These are phyloP conservation scores for Anastatica hierochuntica DNA, from an alignment of 345 rosid genomes.

Conservation along the genomic window DNA sequence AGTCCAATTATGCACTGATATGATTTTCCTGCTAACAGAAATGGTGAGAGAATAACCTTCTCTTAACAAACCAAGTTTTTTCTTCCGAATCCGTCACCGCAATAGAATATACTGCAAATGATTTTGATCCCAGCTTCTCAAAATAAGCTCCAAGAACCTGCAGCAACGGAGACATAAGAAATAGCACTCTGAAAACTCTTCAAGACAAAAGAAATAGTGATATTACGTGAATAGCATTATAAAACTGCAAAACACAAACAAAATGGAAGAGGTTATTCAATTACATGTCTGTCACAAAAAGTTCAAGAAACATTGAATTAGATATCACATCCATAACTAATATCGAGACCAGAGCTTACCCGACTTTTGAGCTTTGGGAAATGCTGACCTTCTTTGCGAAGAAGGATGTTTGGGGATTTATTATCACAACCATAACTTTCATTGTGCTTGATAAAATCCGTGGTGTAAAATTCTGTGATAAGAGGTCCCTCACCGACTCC, in stretches of 20 bases:
- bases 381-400: conserved; percentile 39
- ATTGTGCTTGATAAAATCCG: conserved; percentile 36
- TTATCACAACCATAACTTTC: conserved; percentile 27
- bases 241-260: conserved; percentile 1
- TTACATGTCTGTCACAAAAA: too few species aligned
- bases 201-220: neutral
- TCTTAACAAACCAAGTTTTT: conserved; percentile 85
- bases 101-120: conserved; percentile 97
- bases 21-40: conserved; percentile 5
- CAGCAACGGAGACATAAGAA: conserved; percentile 16
- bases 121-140: conserved; percentile 84
- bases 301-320: neutral
- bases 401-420: conserved; percentile 30
- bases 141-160: conserved; percentile 96
- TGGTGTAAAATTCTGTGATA: conserved; percentile 66
- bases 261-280: conserved; percentile 17
- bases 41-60: conserved; percentile 61
- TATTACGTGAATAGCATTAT: neutral
- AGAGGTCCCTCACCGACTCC: conserved; percentile 53
- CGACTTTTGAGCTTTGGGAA: conserved; percentile 62
- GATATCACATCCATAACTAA: conserved; percentile 3
- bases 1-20: conserved; percentile 9
- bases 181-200: conserved; percentile 6
- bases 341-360: conserved; percentile 41
- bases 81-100: conserved; percentile 81